These are phyloP conservation scores for Pinus albicaulis DNA, from an alignment of 75 land plant species.

Conservation along the genomic window DNA sequence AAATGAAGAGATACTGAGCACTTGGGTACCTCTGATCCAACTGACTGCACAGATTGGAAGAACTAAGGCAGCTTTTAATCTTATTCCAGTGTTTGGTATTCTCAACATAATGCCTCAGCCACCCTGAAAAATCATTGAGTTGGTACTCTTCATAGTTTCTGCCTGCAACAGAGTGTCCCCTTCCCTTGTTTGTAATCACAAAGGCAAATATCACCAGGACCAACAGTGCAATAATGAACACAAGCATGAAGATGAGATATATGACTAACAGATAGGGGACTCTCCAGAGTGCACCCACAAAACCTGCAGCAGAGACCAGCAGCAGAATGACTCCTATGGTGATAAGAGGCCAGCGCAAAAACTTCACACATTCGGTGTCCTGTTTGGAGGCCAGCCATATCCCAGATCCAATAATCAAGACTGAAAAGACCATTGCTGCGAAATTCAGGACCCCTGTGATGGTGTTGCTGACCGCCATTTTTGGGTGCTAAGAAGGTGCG, in stretches of 20 bases:
- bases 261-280: conserved; percentile 57
- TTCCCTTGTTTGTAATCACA: conserved; percentile 65
- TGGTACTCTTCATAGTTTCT: conserved; percentile 62
- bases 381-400: conserved; percentile 81
- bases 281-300: conserved; percentile 79
- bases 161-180: conserved; percentile 47
- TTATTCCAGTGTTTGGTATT: conserved; percentile 40
- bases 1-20: conserved; percentile 42
- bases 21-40: conserved; percentile 34
- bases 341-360: conserved; percentile 71
- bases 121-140: conserved; percentile 60
- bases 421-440: conserved; percentile 61
- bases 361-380: conserved; percentile 66
- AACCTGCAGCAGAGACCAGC: conserved; percentile 80
- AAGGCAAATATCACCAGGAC: conserved; percentile 74
- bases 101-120: conserved; percentile 63
- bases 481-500: neutral
- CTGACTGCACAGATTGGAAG: conserved; percentile 37
- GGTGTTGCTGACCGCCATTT: conserved; percentile 70
- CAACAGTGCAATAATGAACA: conserved; percentile 65
- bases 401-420: conserved; percentile 74
- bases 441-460: conserved; percentile 71
- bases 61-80: conserved; percentile 57
- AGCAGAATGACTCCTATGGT: conserved; percentile 73
- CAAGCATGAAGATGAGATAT: conserved; percentile 64